These are phyloP conservation scores for Nothopassalora personata DNA, from an alignment of 2,329 filamentous ascomycete genomes.

Conservation along the genomic window DNA sequence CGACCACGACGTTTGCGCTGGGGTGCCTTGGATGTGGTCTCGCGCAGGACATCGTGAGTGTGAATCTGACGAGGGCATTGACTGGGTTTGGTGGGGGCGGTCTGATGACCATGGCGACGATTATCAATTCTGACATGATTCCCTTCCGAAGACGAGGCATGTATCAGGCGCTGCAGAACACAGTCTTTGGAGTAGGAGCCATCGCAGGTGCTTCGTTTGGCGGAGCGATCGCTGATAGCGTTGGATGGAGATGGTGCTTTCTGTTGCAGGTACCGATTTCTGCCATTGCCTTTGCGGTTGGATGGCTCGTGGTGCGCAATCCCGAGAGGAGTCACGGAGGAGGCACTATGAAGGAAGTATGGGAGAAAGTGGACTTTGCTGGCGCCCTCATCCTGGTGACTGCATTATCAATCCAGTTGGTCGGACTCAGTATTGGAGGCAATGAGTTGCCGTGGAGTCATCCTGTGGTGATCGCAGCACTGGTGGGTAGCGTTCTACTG, in stretches of 20 bases:
- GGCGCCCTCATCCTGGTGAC: constrained; percentile 54
- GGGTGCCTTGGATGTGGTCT: constrained; percentile 32
- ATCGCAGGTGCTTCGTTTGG: constrained; percentile 50
- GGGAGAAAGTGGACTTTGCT: constrained; percentile 54
- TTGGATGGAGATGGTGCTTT: constrained; percentile 51
- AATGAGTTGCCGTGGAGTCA: constrained; percentile 44
- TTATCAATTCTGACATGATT: constrained; percentile 58
- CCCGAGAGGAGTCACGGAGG: constrained; percentile 26
- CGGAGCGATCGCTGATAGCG: constrained; percentile 40
- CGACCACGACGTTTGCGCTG: constrained; percentile 28
- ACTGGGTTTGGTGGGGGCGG: constrained; percentile 31
- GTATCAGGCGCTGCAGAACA: constrained; percentile 59
- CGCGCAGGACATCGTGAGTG: constrained; percentile 22
- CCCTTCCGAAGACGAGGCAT: constrained; percentile 52
- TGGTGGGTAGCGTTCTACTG: constrained; percentile 36
- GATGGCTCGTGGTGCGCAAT: constrained; percentile 50
- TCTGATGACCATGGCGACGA: constrained; percentile 32
- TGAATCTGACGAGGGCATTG: constrained; percentile 29
- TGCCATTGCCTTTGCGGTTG: constrained; percentile 49
- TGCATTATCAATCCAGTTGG: constrained; percentile 53
- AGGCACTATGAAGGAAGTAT: constrained; percentile 37
- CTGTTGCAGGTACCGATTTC: constrained; percentile 58
- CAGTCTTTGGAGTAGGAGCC: constrained; percentile 56
- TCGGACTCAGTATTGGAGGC: constrained; percentile 41
- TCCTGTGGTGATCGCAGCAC: constrained; percentile 37